These are phyloP conservation scores for Ceratorhiza oryzae-sativae DNA, from an alignment of 1,284 basidiomycete species.

Conservation along the genomic window DNA sequence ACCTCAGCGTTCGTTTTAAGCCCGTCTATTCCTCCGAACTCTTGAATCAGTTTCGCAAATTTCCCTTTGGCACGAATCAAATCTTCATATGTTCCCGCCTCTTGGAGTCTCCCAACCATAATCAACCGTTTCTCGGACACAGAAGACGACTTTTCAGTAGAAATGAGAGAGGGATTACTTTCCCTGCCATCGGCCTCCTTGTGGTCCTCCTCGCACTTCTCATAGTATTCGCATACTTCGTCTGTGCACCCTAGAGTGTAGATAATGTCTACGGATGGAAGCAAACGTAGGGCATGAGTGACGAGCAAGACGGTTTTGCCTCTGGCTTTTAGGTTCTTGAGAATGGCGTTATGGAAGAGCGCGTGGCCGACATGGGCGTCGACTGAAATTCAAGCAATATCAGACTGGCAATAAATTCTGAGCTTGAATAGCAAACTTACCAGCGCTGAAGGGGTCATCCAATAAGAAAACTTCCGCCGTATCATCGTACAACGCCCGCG, in stretches of 20 bases:
- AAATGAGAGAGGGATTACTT: too few relatives aligned
- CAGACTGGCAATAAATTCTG: too few relatives aligned
- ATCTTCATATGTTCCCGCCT: slow-evolving; percentile 76
- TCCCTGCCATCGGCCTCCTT: slow-evolving; percentile 45
- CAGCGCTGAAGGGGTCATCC: slow-evolving; percentile 81
- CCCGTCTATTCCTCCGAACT: slow-evolving; percentile 59
- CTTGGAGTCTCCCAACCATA: slow-evolving; percentile 59
- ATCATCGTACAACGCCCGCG: slow-evolving; percentile 84
- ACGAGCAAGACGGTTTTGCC: slow-evolving; percentile 84
- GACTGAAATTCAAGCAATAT: slow-evolving; percentile 64
- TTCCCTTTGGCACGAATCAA: slow-evolving; percentile 68
- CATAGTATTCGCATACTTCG: slow-evolving; percentile 50
- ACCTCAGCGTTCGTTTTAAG: slow-evolving; percentile 23
- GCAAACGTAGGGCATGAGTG: slow-evolving; percentile 82
- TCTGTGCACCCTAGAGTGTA: slow-evolving; percentile 42
- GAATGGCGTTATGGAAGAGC: slow-evolving; percentile 84
- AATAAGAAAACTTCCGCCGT: slow-evolving; percentile 84
- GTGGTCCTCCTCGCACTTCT: slow-evolving; percentile 51
- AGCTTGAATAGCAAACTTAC: slow-evolving; percentile 50
- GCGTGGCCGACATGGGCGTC: slow-evolving; percentile 88
- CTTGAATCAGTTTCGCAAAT: slow-evolving; percentile 74
- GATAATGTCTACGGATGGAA: slow-evolving; percentile 79
- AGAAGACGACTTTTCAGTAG: too few relatives aligned
- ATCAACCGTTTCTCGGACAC: background rate
- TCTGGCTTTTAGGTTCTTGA: slow-evolving; percentile 56